phyloP scores from a whole-genome alignment of 148 eudicot genomes.

The Chenopodium suecicum region DNA sequence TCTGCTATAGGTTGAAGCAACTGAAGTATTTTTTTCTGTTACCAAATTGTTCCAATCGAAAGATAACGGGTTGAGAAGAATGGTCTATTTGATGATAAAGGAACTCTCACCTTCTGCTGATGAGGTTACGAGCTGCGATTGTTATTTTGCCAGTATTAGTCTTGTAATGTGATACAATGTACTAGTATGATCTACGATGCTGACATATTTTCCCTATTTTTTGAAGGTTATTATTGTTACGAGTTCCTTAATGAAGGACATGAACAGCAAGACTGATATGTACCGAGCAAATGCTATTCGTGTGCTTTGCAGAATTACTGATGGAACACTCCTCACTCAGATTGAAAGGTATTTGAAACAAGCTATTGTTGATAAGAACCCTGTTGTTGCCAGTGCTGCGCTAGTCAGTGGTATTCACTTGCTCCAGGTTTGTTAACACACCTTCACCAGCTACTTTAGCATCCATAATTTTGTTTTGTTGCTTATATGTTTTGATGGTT shows the following conservation, averaged over 20 bases:
- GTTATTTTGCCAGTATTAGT: neutral
- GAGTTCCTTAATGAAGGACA: constrained; percentile 95
- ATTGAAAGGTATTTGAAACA: constrained; percentile 96
- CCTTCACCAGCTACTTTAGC: neutral
- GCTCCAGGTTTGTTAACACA: constrained; percentile 62
- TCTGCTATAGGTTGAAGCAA: constrained; percentile 69
- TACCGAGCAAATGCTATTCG: constrained; percentile 97
- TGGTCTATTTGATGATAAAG: constrained; percentile 91
- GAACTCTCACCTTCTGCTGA: constrained; percentile 95
- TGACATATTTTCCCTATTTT: constrained; percentile 19
- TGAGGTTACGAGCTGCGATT: constrained; percentile 51
- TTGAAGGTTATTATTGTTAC: constrained; percentile 89
- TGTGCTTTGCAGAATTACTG: constrained; percentile 85
- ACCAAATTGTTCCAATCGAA: constrained; percentile 87
- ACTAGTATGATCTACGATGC: constrained; percentile 7
- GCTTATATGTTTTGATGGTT: constrained; percentile 13
- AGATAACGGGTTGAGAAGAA: constrained; percentile 80
- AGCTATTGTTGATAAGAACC: constrained; percentile 96
- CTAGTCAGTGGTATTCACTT: constrained; percentile 92
- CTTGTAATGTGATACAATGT: constrained; percentile 11
- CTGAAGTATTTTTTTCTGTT: constrained; percentile 87
- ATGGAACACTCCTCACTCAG: constrained; percentile 93
- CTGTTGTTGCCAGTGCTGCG: constrained; percentile 98
- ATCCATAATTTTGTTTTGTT: neutral
- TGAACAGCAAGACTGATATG: constrained; percentile 98